phyloP scores from a whole-genome alignment of 108 stramenopile species.

The Pseudonitzschia delicatissima region DNA sequence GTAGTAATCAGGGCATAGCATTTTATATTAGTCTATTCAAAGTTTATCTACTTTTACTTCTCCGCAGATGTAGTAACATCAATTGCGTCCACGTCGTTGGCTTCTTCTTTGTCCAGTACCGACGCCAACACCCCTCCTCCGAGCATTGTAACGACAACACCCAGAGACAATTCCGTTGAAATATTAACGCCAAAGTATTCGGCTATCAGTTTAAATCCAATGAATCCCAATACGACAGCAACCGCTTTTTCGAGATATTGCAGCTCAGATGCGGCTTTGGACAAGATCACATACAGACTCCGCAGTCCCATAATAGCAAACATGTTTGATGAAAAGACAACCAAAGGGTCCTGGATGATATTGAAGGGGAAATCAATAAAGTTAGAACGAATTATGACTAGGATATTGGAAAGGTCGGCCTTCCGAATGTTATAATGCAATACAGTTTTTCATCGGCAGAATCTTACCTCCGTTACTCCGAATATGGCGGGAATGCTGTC shows the following conservation, averaged over 20 bases:
- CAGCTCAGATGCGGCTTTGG: conserved; percentile 89
- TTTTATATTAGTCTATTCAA: neutral
- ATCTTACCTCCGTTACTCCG: conserved; percentile 88
- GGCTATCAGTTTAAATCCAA: conserved; percentile 88
- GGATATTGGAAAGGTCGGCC: neutral
- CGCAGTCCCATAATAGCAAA: conserved; percentile 96
- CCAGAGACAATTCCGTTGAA: conserved; percentile 70
- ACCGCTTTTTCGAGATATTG: conserved; percentile 92
- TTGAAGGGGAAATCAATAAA: conserved; percentile 7
- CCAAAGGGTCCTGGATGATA: conserved; percentile 83
- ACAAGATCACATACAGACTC: conserved; percentile 88
- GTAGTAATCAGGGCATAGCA: neutral
- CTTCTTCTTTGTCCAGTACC: conserved; percentile 17
- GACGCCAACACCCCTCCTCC: conserved; percentile 51
- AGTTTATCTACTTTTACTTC: neutral
- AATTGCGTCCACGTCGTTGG: conserved; percentile 9
- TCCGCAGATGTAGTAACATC: neutral
- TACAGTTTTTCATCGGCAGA: neutral
- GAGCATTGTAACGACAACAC: conserved; percentile 66
- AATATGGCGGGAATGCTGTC: conserved; percentile 96
- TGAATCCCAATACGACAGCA: conserved; percentile 89
- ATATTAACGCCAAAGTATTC: conserved; percentile 78
- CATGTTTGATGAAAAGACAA: conserved; percentile 94
- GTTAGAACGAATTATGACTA: too few relatives aligned
- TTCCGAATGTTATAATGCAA: neutral